A percentile compares a stretch with the other conserved stretches of the same genome.
Conservation (phyloP, 2,329 filamentous ascomycete genomes). For the Hymenoscyphus repandus region DNA sequence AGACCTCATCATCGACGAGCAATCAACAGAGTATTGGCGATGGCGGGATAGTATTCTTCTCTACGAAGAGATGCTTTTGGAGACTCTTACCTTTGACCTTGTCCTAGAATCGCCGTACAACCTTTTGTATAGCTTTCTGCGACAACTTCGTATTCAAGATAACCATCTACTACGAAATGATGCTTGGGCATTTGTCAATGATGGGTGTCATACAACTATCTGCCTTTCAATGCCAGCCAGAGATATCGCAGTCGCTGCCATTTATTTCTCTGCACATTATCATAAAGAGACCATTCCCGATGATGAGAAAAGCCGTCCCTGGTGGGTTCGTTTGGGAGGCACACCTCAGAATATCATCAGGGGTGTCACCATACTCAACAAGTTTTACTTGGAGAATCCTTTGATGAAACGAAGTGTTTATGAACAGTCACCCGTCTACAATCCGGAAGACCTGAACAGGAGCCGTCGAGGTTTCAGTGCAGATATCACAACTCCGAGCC, state of each 20-base stretch:
- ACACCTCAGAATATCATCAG: constrained; percentile 63
- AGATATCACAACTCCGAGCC: constrained; percentile 16
- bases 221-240: constrained; percentile 75
- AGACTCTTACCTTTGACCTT: constrained; percentile 88
- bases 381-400: constrained; percentile 61
- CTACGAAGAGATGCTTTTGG: constrained; percentile 88
- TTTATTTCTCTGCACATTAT: constrained; percentile 81
- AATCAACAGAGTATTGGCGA: constrained; percentile 96
- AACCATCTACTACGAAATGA: constrained; percentile 79
- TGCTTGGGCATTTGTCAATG: constrained; percentile 91
- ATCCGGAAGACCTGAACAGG: constrained; percentile 24
- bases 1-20: constrained; percentile 85
- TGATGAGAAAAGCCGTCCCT: constrained; percentile 69
- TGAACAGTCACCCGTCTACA: constrained; percentile 19
- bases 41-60: constrained; percentile 93
- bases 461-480: constrained; percentile 18
- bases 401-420: constrained; percentile 36
- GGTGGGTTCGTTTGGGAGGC: constrained; percentile 80
- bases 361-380: constrained; percentile 72
- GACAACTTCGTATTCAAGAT: constrained; percentile 66
- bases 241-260: constrained; percentile 76
- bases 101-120: constrained; percentile 86
- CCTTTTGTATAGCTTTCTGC: constrained; percentile 74
- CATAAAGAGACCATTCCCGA: constrained; percentile 67
- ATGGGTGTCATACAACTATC: constrained; percentile 77